Evolutionary conservation across 2,329 filamentous ascomycete species (phyloP).

Genomic region (Nectriaceae sp.): DNA sequence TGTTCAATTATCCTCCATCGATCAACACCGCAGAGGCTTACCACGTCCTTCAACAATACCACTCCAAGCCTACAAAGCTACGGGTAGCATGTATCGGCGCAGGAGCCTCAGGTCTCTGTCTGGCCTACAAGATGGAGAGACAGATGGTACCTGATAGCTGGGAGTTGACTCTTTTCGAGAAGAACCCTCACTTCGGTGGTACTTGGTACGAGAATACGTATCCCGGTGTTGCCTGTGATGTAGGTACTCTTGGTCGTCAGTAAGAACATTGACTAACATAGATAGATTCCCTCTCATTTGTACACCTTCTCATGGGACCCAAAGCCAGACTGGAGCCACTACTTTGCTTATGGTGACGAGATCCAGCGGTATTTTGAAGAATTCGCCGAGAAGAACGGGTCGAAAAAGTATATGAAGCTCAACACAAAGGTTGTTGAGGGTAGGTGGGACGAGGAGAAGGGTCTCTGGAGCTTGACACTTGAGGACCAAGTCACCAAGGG

Average conservation of each 20-base stretch:
- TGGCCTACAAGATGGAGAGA: conserved; percentile 33
- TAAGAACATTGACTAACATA: conserved; percentile 37
- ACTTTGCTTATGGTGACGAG: conserved; percentile 47
- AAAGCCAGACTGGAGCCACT: conserved; percentile 49
- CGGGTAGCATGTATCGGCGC: conserved; percentile 33
- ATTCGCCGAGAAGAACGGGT: conserved; percentile 40
- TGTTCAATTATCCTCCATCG: conserved; percentile 28
- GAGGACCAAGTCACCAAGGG: conserved; percentile 24
- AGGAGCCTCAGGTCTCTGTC: conserved; percentile 30
- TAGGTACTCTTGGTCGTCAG: conserved; percentile 32
- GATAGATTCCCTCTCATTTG: conserved; percentile 55
- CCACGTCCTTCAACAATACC: conserved; percentile 33
- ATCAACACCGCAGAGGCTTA: conserved; percentile 26
- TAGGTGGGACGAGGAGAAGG: conserved; percentile 44
- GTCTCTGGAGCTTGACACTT: conserved; percentile 37
- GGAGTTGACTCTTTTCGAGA: conserved; percentile 35
- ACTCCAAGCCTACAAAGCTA: conserved; percentile 37
- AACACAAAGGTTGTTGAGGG: conserved; percentile 43
- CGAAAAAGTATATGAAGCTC: conserved; percentile 45
- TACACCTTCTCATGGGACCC: conserved; percentile 59
- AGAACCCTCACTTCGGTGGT: conserved; percentile 43
- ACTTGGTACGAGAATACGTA: conserved; percentile 56
- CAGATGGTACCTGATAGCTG: conserved; percentile 30
- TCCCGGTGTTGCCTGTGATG: conserved; percentile 55
- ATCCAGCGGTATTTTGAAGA: conserved; percentile 44